A percentile compares a stretch with the other conserved stretches of the same genome.
phyloP scores from a whole-genome alignment of 2,329 filamentous ascomycete species.

The Hypomyces perniciosus region DNA sequence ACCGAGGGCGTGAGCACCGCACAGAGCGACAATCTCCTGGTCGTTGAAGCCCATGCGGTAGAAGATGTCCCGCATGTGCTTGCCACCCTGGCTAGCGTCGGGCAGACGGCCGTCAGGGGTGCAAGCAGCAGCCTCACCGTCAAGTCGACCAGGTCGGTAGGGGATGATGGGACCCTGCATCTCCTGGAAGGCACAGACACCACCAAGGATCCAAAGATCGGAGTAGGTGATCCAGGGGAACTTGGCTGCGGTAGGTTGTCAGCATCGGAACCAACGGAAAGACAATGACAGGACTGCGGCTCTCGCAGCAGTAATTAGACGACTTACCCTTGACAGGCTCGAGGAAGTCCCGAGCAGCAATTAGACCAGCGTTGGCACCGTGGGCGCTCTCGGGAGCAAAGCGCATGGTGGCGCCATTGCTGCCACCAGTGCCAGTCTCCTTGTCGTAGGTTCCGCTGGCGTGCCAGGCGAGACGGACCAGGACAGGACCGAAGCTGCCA shows the following conservation, averaged over 20 bases:
- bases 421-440: constrained; percentile 81
- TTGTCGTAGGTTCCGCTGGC: constrained; percentile 87
- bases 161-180: constrained; percentile 86
- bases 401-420: constrained; percentile 95
- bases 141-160: constrained; percentile 78
- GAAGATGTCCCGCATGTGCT: constrained; percentile 88
- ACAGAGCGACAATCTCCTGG: constrained; percentile 88
- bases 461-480: constrained; percentile 91
- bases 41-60: constrained; percentile 97
- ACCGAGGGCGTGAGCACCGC: constrained; percentile 79
- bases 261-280: background rate
- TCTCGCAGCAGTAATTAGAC: background rate
- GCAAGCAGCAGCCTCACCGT: constrained; percentile 76
- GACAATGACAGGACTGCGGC: too few relatives aligned
- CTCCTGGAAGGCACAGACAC: constrained; percentile 84
- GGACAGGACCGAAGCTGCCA: constrained; percentile 88
- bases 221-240: constrained; percentile 97
- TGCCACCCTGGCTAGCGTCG: constrained; percentile 69
- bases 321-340: constrained; percentile 76
- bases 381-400: constrained; percentile 85
- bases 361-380: constrained; percentile 88
- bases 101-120: constrained; percentile 86
- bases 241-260: constrained; percentile 35
- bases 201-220: constrained; percentile 91
- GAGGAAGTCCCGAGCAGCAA: constrained; percentile 82